A percentile compares a stretch with the other conserved stretches of the same genome.
These are phyloP conservation scores for Dactylella cylindrospora DNA, from an alignment of 2,329 filamentous ascomycete genomes.

Conservation along the genomic window DNA sequence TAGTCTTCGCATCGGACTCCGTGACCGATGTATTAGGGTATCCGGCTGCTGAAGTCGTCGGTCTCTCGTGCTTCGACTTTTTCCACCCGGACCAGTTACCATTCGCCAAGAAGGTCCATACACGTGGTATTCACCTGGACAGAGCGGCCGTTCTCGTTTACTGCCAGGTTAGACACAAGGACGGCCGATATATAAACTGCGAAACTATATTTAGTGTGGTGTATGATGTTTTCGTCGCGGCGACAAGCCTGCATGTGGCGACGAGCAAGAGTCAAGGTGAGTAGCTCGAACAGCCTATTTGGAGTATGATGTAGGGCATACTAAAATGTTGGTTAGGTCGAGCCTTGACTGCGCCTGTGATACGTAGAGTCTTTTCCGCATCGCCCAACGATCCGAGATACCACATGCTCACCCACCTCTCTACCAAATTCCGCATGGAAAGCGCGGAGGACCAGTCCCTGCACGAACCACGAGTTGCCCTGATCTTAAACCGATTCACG, in stretches of 20 bases:
- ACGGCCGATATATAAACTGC: slow-evolving; percentile 73
- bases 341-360: slow-evolving; percentile 73
- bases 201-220: slow-evolving; percentile 90
- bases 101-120: slow-evolving; percentile 71
- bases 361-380: slow-evolving; percentile 76
- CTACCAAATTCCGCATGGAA: slow-evolving; percentile 67
- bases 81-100: slow-evolving; percentile 81
- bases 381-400: slow-evolving; percentile 81
- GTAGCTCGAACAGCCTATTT: slow-evolving; percentile 51
- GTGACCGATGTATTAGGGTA: slow-evolving; percentile 82
- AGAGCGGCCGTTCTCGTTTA: slow-evolving; percentile 84
- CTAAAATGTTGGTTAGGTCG: slow-evolving; percentile 60
- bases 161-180: slow-evolving; percentile 67
- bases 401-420: slow-evolving; percentile 84
- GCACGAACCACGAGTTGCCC: slow-evolving; percentile 77
- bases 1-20: slow-evolving; percentile 81
- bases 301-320: slow-evolving; percentile 2
- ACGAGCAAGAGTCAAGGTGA: slow-evolving; percentile 72
- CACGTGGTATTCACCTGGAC: slow-evolving; percentile 72
- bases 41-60: slow-evolving; percentile 71
- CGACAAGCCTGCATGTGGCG: slow-evolving; percentile 73
- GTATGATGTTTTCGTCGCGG: slow-evolving; percentile 82
- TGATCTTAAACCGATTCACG: slow-evolving; percentile 85
- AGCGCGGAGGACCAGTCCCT: slow-evolving; percentile 60
- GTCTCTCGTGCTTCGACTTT: slow-evolving; percentile 78